A percentile compares a stretch with the other conserved stretches of the same genome.
Evolutionary conservation across 2,329 filamentous ascomycete genomes (phyloP).

Genomic region (Aurifilum marmelostoma): DNA sequence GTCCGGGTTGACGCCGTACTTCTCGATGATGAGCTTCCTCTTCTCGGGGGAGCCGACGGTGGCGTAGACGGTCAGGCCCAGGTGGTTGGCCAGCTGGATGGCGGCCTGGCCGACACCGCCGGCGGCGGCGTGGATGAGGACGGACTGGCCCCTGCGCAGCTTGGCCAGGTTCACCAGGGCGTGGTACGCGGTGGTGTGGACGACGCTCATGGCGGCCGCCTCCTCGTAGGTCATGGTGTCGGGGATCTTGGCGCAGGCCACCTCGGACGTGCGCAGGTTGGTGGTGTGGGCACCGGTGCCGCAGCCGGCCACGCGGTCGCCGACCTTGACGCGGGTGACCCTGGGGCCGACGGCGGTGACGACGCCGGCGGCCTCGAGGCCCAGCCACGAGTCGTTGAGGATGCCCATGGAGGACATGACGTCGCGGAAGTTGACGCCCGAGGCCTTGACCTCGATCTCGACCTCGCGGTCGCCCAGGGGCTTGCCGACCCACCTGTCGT

Average conservation of each 20-base stretch:
- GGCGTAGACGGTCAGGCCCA: conserved; percentile 29
- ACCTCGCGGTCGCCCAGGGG: conserved; percentile 23
- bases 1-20: conserved; percentile 31
- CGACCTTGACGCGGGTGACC: conserved; percentile 19
- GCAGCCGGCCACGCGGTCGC: conserved; percentile 23
- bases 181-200: conserved; percentile 37
- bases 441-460: conserved; percentile 32
- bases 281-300: conserved; percentile 25
- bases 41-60: conserved; percentile 27
- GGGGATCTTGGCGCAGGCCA: conserved; percentile 28
- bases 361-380: conserved; percentile 18
- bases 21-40: conserved; percentile 18
- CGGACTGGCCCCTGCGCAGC: conserved; percentile 31
- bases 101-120: conserved; percentile 30
- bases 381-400: conserved; percentile 28
- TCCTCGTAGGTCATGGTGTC: conserved; percentile 28
- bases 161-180: conserved; percentile 33
- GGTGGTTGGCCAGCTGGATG: conserved; percentile 22
- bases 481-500: conserved; percentile 21
- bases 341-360: conserved; percentile 18
- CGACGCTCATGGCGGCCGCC: conserved; percentile 31
- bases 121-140: conserved; percentile 35
- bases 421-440: conserved; percentile 46
- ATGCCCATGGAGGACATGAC: conserved; percentile 41
- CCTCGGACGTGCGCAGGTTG: conserved; percentile 16